Evolutionary conservation across 2,329 filamentous ascomycete genomes (phyloP), one percentile per base, ranked within the genome.

Genomic region (Scortechinia acanthostroma): DNA sequence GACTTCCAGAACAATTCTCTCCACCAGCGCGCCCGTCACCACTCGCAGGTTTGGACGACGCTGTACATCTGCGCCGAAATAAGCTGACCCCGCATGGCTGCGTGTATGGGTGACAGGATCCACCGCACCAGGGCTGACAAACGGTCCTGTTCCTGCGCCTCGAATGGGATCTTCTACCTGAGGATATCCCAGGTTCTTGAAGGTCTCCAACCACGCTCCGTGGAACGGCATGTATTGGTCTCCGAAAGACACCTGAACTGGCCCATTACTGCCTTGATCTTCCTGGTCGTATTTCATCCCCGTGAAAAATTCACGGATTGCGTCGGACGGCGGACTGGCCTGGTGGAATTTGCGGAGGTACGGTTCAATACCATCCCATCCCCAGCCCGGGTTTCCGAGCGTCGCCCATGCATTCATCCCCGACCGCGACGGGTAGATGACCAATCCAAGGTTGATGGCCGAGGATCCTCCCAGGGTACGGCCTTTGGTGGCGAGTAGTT

Each of bases 341-440:
- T 45, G 52, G 48, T 45, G 3, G 16, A 60, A 60, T 50, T 68
- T 69, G n/a, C 55, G 57, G 45, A 68, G 58, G 45, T 70, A 69
- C 1, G 63, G 65, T 1, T 58, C 51, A 14, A 72, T 49, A 14
- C 50, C 50, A 4, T 63, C 51, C 55, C 61, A 68, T n/a, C 55
- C 52, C 69, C 66, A 65, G 42, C 66, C 55, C 19, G 57, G 46
- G 48, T 69, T 69, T 0, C 66, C 68, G 5, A 71, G 50, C 4
- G 55, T 52, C 37, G 59, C 57, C 68, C 68, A 71, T 1, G 60
- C 52, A 47, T 69, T 54, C 42, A 66, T 57, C 23, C 58, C 60
- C 3, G 51, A 46, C 15, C 53, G 50, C 13, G 48, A 42, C 6
- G 49, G 35, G 20, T 50, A 43, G 3, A 46, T 22, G 1, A 45